Base-by-base conservation (phyloP, 345 rosid genomes). In the Trapa incisa region DNA sequence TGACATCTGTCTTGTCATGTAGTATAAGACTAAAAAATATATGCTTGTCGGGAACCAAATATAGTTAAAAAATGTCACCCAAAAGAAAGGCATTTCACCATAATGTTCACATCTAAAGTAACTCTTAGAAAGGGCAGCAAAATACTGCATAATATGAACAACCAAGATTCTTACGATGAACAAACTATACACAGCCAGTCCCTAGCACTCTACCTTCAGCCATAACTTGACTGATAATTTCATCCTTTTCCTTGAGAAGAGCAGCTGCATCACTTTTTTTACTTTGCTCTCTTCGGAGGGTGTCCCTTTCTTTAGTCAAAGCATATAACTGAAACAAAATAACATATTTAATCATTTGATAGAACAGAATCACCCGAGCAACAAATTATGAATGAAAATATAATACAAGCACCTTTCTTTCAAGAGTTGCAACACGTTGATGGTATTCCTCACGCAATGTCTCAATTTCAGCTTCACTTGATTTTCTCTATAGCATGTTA, bases 181-280 rank as follows among this genome's bases (percentile, higher is more conserved):
- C 37, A 12, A 10, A 35, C 37, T 58, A 58, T 35, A 35, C 2
- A 58, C 35, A 35, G 63, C 16, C 52, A 53, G 45, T 66, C 71
- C 74, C 47, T 42, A 78, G 56, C 69, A 65, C 79, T 80, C 66
- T 77, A 95, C 97, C 99, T 91, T 91, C 99, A 73, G 99, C 97
- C 97, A 91, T 95, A 74, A 95, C 96, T 84, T 91, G 97, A 80
- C 47, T 91, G 75, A 95, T 91, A 65, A 95, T 91, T 80, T 95
- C 99, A 84, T 95, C 99, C 76, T 95, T 95, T 81, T 95, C 99
- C 84, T 89, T 91, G 70, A 95, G 78, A 79, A 95, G 99, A 70
- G 90, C 96, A 61, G 97, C 96, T 39, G 99, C 96, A 74, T 95
- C 99, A 80, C 89, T 89, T 82, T 83, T 89, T 79, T 80, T 95